Conservation (phyloP, 2,329 filamentous ascomycete genomes). For the Coniochaeta prunicola region DNA sequence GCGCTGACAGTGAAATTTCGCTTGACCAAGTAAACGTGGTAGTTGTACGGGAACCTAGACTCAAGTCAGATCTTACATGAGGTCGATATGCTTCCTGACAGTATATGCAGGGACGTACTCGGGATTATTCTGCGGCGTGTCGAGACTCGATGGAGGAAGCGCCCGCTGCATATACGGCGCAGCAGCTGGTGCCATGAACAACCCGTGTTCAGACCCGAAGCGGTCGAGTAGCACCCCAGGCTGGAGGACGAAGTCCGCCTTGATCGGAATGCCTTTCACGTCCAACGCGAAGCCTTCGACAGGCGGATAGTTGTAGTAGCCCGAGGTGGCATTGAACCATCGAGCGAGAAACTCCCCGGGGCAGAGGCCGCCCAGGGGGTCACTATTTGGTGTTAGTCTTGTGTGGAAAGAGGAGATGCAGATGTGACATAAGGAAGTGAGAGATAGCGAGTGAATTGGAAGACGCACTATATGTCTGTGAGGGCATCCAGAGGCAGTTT, state of each 20-base stretch:
- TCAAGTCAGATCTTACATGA: background rate
- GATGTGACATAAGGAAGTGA: too few relatives aligned
- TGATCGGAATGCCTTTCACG: conserved; percentile 25
- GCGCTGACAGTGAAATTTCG: conserved; percentile 28
- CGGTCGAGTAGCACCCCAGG: conserved; percentile 37
- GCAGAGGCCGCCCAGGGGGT: conserved; percentile 14
- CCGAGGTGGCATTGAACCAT: conserved; percentile 20
- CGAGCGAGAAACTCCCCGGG: conserved; percentile 30
- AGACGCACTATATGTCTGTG: conserved; percentile 13
- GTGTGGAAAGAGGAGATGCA: too few relatives aligned
- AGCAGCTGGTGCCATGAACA: conserved; percentile 32
- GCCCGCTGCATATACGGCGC: conserved; percentile 36
- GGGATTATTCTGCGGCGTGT: conserved; percentile 21
- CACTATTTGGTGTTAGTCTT: background rate
- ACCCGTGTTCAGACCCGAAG: conserved; percentile 38
- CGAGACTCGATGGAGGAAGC: conserved; percentile 37
- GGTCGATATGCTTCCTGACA: background rate
- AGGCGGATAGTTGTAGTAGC: conserved; percentile 28
- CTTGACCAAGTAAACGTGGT: conserved; percentile 38
- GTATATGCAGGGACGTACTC: conserved; percentile 10
- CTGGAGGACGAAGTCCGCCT: conserved; percentile 30
- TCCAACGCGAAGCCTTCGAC: conserved; percentile 33
- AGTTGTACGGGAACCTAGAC: conserved; percentile 34
- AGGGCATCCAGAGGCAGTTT: conserved; percentile 23
- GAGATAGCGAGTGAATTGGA: too few relatives aligned